Evolutionary conservation across 139 green algal species (phyloP).

Genomic region (Choricystis sp.): DNA sequence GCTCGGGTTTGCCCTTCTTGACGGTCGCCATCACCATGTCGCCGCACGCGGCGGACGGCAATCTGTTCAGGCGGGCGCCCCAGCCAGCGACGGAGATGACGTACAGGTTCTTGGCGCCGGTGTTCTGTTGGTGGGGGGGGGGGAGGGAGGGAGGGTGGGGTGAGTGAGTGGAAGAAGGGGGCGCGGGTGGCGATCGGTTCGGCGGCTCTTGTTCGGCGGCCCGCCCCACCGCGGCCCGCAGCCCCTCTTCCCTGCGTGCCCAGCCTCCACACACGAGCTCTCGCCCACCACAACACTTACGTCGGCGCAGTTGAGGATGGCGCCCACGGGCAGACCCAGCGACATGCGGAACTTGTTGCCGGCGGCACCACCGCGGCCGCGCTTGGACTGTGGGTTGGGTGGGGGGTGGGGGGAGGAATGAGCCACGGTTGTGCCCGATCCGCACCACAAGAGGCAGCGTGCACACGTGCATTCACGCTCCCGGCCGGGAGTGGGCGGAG

Average conservation of each 20-base stretch:
- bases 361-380: constrained; percentile 41
- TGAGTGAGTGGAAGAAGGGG: no score
- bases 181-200: no score
- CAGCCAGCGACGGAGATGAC: constrained; percentile 88
- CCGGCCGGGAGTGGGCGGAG: no score
- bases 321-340: constrained; percentile 85
- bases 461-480: no score
- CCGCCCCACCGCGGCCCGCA: no score
- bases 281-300: no score
- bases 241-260: no score
- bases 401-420: background rate
- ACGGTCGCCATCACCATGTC: constrained; percentile 99
- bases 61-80: constrained; percentile 87
- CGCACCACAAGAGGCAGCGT: background rate
- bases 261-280: no score
- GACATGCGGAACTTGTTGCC: constrained; percentile 99
- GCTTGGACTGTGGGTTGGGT: constrained; percentile 35
- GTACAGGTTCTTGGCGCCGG: constrained; percentile 97
- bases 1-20: constrained; percentile 99
- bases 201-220: no score
- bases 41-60: constrained; percentile 70
- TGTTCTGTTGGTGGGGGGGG: no score
- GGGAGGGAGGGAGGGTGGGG: no score
- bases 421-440: background rate
- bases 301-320: constrained; percentile 97